Evolutionary conservation across 148 eudicot species (phyloP).

Genomic region (Fagopyrum esculentum): DNA sequence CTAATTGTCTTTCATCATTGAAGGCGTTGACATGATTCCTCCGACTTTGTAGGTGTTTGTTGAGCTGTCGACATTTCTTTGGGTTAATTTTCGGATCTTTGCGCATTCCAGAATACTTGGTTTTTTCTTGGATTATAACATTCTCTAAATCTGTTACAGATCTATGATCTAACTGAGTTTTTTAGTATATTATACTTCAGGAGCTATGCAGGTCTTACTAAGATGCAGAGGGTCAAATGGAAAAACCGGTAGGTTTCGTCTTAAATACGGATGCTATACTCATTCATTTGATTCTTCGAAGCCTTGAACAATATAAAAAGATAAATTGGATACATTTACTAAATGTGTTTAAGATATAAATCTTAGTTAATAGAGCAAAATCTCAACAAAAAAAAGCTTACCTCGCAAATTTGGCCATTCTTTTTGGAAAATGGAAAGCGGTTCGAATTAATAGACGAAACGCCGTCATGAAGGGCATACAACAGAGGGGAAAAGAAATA

Average conservation of each 20-base stretch:
- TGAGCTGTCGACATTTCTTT: background rate
- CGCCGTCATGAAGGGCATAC: too few species aligned
- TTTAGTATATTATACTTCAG: slow-evolving; percentile 68
- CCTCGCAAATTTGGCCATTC: too few species aligned
- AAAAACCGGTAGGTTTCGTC: slow-evolving; percentile 61
- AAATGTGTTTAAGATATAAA: too few species aligned
- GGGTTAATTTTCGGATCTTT: background rate
- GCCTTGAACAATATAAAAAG: too few species aligned
- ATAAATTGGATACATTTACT: too few species aligned
- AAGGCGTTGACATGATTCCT: background rate
- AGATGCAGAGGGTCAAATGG: slow-evolving; percentile 81
- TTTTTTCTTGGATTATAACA: background rate
- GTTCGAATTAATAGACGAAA: too few species aligned
- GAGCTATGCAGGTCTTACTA: slow-evolving; percentile 64
- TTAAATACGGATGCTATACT: background rate
- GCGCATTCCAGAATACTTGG: background rate
- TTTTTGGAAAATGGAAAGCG: too few species aligned
- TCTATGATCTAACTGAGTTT: slow-evolving; percentile 69
- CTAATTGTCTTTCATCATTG: background rate
- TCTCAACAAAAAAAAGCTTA: too few species aligned
- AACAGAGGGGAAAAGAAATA: too few species aligned
- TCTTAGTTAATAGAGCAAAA: too few species aligned
- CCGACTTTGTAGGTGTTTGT: background rate
- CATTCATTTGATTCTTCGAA: background rate
- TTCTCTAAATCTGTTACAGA: slow-evolving; percentile 29